Conservation (phyloP, 192 early-diverging fungal species). For the Rhizophagus clarus region DNA sequence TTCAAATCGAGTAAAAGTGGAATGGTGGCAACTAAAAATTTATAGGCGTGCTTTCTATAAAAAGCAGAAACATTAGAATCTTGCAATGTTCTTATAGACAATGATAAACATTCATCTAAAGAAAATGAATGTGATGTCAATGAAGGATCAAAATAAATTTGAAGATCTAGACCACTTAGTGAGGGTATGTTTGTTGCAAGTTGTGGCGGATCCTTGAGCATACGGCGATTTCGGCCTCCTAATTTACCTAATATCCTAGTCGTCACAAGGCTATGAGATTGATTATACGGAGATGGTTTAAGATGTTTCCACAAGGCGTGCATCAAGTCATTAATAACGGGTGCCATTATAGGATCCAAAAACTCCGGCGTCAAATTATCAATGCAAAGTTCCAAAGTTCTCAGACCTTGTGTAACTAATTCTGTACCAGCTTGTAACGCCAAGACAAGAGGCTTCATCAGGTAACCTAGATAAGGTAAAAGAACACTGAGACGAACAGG, state of each 20-base stretch:
- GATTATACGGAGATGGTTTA: conserved; percentile 83
- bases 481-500: conserved; percentile 94
- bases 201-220: conserved; percentile 73
- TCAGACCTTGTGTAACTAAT: conserved; percentile 91
- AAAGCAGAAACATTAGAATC: conserved; percentile 49
- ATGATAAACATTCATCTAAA: conserved; percentile 58
- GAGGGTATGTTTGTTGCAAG: conserved; percentile 46
- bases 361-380: conserved; percentile 98
- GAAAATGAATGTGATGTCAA: conserved; percentile 52
- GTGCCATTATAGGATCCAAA: conserved; percentile 92
- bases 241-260: conserved; percentile 95
- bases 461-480: conserved; percentile 86
- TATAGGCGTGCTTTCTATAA: conserved; percentile 64
- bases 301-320: conserved; percentile 90
- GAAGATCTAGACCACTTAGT: conserved; percentile 61
- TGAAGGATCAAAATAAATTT: conserved; percentile 59
- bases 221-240: conserved; percentile 93
- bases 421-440: conserved; percentile 91
- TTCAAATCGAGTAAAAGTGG: conserved; percentile 70
- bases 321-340: conserved; percentile 95
- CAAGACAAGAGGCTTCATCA: conserved; percentile 96
- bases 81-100: conserved; percentile 59
- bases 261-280: conserved; percentile 79
- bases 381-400: conserved; percentile 96
- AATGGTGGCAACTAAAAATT: conserved; percentile 68